Conservation (phyloP, 768 basidiomycete species). For the Phylloporus rhodoxanthus region DNA sequence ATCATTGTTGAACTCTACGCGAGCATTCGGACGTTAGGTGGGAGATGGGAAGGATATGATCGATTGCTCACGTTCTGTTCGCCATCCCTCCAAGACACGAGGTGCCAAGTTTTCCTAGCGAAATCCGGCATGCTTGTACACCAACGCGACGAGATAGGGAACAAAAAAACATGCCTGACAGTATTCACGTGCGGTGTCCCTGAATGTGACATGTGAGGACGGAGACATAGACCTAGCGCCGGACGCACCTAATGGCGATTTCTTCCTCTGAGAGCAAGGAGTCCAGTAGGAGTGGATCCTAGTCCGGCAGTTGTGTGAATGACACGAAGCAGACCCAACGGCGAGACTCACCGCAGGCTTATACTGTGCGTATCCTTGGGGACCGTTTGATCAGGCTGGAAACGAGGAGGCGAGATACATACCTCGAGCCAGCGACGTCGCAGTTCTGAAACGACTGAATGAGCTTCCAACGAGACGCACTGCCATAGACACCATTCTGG, state of each 20-base stretch:
- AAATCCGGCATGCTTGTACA: background rate
- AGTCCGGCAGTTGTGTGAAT: slow-evolving; percentile 4
- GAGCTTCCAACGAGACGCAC: slow-evolving; percentile 6
- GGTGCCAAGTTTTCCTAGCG: slow-evolving; percentile 73
- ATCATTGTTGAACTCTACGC: slow-evolving; percentile 64
- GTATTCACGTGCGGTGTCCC: slow-evolving; percentile 74
- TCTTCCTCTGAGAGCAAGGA: slow-evolving; percentile 86
- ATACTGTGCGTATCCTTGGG: slow-evolving; percentile 19
- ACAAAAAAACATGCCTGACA: slow-evolving; percentile 54
- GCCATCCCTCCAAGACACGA: slow-evolving; percentile 83
- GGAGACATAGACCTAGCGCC: slow-evolving; percentile 10
- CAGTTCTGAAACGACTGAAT: slow-evolving; percentile 6
- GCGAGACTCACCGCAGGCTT: slow-evolving; percentile 14
- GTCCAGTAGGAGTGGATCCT: slow-evolving; percentile 84
- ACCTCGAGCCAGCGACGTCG: slow-evolving; percentile 13
- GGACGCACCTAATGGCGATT: slow-evolving; percentile 67
- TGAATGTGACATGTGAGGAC: slow-evolving; percentile 25
- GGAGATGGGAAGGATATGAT: background rate
- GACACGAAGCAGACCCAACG: background rate
- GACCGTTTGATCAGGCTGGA: background rate
- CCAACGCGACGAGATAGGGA: background rate
- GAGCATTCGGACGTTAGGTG: background rate
- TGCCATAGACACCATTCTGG: slow-evolving; percentile 1
- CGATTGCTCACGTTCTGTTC: slow-evolving; percentile 66
- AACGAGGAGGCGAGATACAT: slow-evolving; percentile 3